These are phyloP conservation scores for Eucalyptus curtisii DNA, from an alignment of 345 rosid species.

Conservation along the genomic window DNA sequence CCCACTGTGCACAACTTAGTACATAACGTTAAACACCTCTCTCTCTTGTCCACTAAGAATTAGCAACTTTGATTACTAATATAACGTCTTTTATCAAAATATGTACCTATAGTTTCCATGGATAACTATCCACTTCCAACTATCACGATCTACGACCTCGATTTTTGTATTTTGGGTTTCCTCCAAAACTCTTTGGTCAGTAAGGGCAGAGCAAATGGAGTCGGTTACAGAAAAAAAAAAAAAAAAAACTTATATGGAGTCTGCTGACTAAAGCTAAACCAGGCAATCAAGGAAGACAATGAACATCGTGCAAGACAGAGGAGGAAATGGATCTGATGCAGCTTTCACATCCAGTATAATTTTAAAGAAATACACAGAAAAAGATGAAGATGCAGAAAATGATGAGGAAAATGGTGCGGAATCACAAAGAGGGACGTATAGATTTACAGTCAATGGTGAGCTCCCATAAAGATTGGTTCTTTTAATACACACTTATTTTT, in stretches of 20 bases:
- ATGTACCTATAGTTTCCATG: neutral
- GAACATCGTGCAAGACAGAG: neutral
- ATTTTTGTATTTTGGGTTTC: neutral
- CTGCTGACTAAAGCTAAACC: neutral
- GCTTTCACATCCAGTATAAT: neutral
- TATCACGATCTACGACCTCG: neutral
- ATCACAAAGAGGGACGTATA: neutral
- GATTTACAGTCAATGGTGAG: neutral
- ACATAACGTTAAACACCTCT: fast-evolving
- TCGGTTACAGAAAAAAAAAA: neutral
- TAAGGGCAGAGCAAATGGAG: neutral
- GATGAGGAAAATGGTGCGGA: neutral
- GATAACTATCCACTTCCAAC: neutral
- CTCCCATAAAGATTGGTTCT: neutral
- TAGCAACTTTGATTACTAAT: neutral
- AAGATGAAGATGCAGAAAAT: neutral
- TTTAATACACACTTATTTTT: neutral
- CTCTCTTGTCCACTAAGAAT: neutral
- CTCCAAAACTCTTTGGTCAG: neutral
- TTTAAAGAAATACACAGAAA: neutral
- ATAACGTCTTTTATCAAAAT: neutral
- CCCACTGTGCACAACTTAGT: neutral
- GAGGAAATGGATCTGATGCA: neutral
- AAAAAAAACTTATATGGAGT: neutral
- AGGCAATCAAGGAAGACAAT: neutral